Evolutionary conservation across 2,329 filamentous ascomycete genomes (phyloP), one percentile per base, ranked within the genome.

Genomic region (Botrytis paeoniae): DNA sequence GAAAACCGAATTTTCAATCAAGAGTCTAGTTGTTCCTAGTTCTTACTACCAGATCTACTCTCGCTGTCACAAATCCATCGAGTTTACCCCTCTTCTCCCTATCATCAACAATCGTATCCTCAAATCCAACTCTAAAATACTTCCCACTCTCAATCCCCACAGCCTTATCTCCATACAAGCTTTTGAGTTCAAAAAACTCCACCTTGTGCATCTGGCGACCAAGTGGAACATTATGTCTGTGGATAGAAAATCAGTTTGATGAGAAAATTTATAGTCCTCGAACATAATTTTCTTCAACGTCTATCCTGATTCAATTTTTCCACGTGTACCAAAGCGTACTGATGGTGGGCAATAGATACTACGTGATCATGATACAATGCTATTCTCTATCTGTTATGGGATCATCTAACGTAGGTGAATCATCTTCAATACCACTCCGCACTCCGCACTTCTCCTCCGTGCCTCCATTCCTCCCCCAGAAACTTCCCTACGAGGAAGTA

Each of bases 81-180:
- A 8, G 5, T n/a, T 29, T 22, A 4, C 51, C 51, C 14, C 51
- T 57, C 12, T 8, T 57, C 10, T 14, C 48, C 25, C 12, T 16
- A 16, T 51, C 48, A 14, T 5, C 5, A 7, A 51, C 12, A 16
- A 16, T 4, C 25, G 2, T 16, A 6, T 51, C 2, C 48, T 51
- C 10, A 51, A n/a, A 16, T 1, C 12, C 4, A 51, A n/a, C 5
- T 2, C 1, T 51, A 14, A 7, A n/a, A 16, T 7, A 51, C 1
- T 0, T 14, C 8, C 1, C 1, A n/a, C 5, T n/a, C 25, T n/a
- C 5, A 51, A 7, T 6, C 1, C 22, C 22, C 4, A 51, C 12
- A n/a, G 12, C 12, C 4, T 0, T n/a, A 10, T n/a, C 0, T 16
- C 5, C 12, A 1, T 10, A 25, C 9, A n/a, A 51, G 48, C 16